Evolutionary conservation across 1,284 basidiomycete species (phyloP), one percentile per base, ranked within the genome.

Genomic region (Ganoderma sinense): DNA sequence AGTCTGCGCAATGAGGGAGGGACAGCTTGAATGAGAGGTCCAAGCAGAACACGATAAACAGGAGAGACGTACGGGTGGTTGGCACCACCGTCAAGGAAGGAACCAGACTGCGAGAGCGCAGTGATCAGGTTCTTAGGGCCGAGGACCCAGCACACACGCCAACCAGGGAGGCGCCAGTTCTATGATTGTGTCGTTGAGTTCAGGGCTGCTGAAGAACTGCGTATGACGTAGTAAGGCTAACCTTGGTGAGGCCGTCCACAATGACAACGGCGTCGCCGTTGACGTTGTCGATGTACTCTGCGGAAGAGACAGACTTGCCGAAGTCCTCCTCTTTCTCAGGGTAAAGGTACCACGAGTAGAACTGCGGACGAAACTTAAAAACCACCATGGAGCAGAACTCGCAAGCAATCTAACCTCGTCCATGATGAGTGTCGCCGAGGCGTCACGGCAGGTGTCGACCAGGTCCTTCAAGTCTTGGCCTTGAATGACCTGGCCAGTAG

Each of bases 111-210:
- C 23, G 93, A 94, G 59, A 97, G 88, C 0, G 95, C 96, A 10
- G 91, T 91, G 75, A 97, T 87, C 61, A 97, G 81, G 78, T 94
- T 92, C 82, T 93, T 95, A n/a, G 96, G 96, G 0, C 95, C 97
- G n/a, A 98, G 81, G 20, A 98, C 96, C 97, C 97, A 98, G 84
- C 96, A 97, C 43, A 97, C 86, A 76, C 97, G 89, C 95, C 95
- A 97, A 29, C 96, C 96, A 13, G 96, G 95, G 61, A 96, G 90
- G 77, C 94, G 92, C 92, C 92, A 95, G 81, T 94, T 94, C 92
- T 94, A 74, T n/a, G 29, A 26, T 0, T 68, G 20, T 18, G 11
- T 43, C 31, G 60, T 41, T 4, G 36, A 23, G 41, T 65, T 62
- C 13, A 33, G 26, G 13, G 48, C 16, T 4, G 6, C 16, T 7